A percentile compares a stretch with the other conserved stretches of the same genome.
Conservation (phyloP, 108 stramenopile species). For the Cyclotella baltica region DNA sequence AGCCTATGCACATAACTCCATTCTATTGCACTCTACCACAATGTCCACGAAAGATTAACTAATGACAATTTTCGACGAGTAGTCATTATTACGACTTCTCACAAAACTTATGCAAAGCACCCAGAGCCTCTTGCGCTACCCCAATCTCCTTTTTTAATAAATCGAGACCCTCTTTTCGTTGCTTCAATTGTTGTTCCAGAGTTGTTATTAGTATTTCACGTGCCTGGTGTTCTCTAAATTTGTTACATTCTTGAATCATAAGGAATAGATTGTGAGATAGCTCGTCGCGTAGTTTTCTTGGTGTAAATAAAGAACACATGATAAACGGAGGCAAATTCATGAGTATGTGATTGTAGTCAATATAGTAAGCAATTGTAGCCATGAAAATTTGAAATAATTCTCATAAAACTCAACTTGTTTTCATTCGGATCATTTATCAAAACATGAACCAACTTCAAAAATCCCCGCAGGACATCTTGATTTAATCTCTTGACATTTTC, state of each 20-base stretch:
- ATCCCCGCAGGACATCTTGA: constrained; percentile 66
- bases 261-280: constrained; percentile 85
- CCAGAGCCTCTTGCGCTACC: constrained; percentile 51
- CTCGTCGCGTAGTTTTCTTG: constrained; percentile 76
- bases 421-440: constrained; percentile 83
- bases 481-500: constrained; percentile 85
- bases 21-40: too few species aligned
- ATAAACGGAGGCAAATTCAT: neutral
- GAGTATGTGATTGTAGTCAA: neutral
- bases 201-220: constrained; percentile 79
- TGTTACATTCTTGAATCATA: constrained; percentile 91
- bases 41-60: too few species aligned
- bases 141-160: constrained; percentile 39
- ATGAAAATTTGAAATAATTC: neutral
- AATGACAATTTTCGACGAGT: too few species aligned
- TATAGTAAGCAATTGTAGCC: neutral
- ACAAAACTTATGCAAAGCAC: constrained; percentile 24
- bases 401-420: constrained; percentile 65
- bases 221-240: constrained; percentile 91
- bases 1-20: too few species aligned
- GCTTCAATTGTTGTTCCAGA: constrained; percentile 72
- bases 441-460: constrained; percentile 70
- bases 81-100: neutral
- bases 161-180: constrained; percentile 53
- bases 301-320: constrained; percentile 7